Base-by-base conservation (phyloP, 148 eudicot species). In the Drosera capensis region DNA sequence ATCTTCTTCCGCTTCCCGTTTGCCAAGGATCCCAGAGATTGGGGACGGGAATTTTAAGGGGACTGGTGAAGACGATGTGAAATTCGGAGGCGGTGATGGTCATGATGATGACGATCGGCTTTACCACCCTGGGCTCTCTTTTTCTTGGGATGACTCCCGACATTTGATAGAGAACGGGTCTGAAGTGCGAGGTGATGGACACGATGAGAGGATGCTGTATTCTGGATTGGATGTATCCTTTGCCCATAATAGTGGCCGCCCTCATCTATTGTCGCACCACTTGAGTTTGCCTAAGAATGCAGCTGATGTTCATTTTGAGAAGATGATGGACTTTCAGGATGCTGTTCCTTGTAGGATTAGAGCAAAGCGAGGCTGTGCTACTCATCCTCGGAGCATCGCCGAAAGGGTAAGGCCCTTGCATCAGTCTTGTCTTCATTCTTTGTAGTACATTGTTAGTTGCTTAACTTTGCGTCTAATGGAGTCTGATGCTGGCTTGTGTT, bases 321-420 rank as follows among this genome's bases (percentile, higher is more conserved):
- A 84, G 68, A 68, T 88, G 35, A 48, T 82, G 55, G 92, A 80
- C 24, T 69, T 77, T 23, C 79, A 84, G 56, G 94, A 83, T 45
- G 68, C 82, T 0, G 97, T 88, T 44, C 88, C 82, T 29, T 78
- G 92, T 61, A 77, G 79, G 57, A 76, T 68, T 64, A 78, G 97
- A 19, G 97, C 97, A 14, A 88, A 88, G 67, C 86, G 97, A 7
- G 97, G 97, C 48, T 88, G 92, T 69, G 97, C 97, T 13, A 88
- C 94, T 11, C 97, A 88, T 61, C 97, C 97, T 62, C 92, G 97
- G 21, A 88, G 97, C 64, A 88, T 88, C 47, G 97, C 97, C 0
- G 97, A 88, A 56, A 74, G 97, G 64, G 96, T 88, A 67, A 55
- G 47, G 12, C 5, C 18, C 52, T 26, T 28, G 11, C 0, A 0